Base-by-base conservation (phyloP, 1,284 basidiomycete genomes). In the Sanghuangporus baumii region DNA sequence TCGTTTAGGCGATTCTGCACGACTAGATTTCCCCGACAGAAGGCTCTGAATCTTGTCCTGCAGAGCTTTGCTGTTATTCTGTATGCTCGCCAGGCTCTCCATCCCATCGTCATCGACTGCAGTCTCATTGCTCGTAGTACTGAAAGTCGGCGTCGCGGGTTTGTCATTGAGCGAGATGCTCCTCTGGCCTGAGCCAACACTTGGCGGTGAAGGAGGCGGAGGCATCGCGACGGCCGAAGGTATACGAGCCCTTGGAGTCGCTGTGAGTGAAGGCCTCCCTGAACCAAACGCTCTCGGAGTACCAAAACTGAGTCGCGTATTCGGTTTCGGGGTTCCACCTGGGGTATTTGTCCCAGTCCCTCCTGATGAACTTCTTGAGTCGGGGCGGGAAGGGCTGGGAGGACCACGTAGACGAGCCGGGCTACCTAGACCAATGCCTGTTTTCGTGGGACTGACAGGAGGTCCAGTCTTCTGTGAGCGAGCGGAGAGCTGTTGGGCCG, bases 151-250 rank as follows among this genome's bases (percentile, higher is more conserved):
- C 2, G 60, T 59, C 2, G 59, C 34, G 16, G 66, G 58, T 20
- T 62, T 65, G 23, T 65, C 60, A 37, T 55, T 65, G 8, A 55
- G 41, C 9, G 55, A 59, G 40, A 61, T 52, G 37, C 60, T 65
- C 16, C 52, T 18, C 41, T 38, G 52, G 14, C 52, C 52, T 31
- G 34, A 4, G 26, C 31, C 31, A 14, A 47, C 46, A 20, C 55
- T 57, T 6, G 55, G 41, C n/a, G 60, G 63, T 12, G 87, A 87
- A 0, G 84, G 77, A 14, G 89, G 89, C 2, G 89, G 89, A 2
- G 89, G 89, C 88, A 91, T 91, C 2, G 86, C 85, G 38, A 88
- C 72, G n/a, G 81, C 77, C 68, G 87, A 89, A n/a, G 88, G 87
- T 65, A 90, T 71, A 52, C 88, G 79, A 12, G 81, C 78, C 43